A percentile compares a stretch with the other conserved stretches of the same genome.
These are phyloP conservation scores for Gnetum montanum DNA, from an alignment of 75 land plant species.

Conservation along the genomic window DNA sequence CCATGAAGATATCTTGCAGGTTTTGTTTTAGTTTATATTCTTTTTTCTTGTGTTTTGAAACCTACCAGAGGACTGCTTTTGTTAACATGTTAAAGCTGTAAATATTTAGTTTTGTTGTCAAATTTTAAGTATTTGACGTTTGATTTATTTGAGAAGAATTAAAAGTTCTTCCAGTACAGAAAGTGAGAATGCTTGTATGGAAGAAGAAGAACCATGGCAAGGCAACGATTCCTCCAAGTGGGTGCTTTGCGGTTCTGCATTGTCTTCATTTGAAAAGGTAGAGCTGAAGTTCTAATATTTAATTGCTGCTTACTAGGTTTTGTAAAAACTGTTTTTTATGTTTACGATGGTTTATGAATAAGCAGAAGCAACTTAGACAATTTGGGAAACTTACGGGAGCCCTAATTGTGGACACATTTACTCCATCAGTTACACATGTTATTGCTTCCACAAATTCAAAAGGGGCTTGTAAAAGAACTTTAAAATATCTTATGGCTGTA, in stretches of 20 bases:
- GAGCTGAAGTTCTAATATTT: neutral
- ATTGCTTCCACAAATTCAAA: constrained; percentile 63
- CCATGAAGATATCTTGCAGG: neutral
- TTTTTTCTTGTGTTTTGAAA: neutral
- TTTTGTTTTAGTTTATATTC: neutral
- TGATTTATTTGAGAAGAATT: constrained; percentile 2
- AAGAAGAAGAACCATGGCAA: constrained; percentile 7
- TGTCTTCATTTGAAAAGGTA: constrained; percentile 67
- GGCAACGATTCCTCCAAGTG: constrained; percentile 20
- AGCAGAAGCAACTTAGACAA: constrained; percentile 45
- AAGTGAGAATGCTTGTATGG: neutral
- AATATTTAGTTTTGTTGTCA: no score
- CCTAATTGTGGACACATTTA: constrained; percentile 35
- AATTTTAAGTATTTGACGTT: no score
- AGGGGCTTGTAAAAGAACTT: constrained; percentile 73
- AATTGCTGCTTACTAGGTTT: neutral
- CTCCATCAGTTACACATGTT: constrained; percentile 64
- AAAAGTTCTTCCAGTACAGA: neutral
- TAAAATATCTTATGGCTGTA: constrained; percentile 67
- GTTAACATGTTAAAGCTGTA: neutral
- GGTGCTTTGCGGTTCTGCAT: constrained; percentile 78
- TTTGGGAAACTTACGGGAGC: constrained; percentile 47
- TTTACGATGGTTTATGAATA: neutral
- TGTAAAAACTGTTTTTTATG: neutral
- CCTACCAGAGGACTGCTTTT: neutral